Evolutionary conservation across 805 yeast genomes (phyloP).

Genomic region (Sugiyamaella marilandica): DNA sequence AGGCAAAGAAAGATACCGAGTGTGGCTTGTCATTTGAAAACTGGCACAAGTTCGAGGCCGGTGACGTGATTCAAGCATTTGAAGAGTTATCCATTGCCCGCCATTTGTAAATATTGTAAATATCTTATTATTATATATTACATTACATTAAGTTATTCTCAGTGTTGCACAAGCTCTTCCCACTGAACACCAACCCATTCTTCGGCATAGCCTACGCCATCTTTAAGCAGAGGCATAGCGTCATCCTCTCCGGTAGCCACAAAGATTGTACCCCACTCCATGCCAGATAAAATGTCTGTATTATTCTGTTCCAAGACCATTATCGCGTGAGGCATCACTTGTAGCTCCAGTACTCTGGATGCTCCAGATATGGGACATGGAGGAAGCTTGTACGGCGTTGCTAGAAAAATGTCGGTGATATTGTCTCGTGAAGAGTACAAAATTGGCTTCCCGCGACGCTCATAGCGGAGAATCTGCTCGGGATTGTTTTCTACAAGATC

Average conservation of each 20-base stretch:
- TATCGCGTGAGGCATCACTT: conserved; percentile 91
- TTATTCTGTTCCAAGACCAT: conserved; percentile 63
- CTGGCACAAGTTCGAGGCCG: conserved; percentile 66
- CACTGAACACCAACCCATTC: conserved; percentile 86
- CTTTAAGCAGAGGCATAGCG: conserved; percentile 44
- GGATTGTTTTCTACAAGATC: conserved; percentile 77
- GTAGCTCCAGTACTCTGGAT: conserved; percentile 67
- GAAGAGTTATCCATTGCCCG: conserved; percentile 61
- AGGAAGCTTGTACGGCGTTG: conserved; percentile 43
- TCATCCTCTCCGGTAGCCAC: conserved; percentile 72
- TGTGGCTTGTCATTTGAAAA: conserved; percentile 74
- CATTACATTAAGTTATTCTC: background rate
- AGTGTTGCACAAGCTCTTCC: conserved; percentile 42
- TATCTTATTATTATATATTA: background rate
- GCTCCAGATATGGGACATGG: conserved; percentile 54
- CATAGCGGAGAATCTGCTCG: conserved; percentile 79
- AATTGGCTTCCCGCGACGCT: conserved; percentile 61
- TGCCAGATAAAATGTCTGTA: conserved; percentile 56
- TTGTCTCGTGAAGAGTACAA: conserved; percentile 62
- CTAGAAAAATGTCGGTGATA: conserved; percentile 41
- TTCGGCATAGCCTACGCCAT: conserved; percentile 72
- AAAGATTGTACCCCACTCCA: conserved; percentile 96
- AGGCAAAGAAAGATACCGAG: conserved; percentile 79
- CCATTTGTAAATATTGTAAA: conserved; percentile 30
- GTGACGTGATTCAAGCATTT: conserved; percentile 69